Conservation (phyloP, 1,139 yeast species). For the Taphrina populina region DNA sequence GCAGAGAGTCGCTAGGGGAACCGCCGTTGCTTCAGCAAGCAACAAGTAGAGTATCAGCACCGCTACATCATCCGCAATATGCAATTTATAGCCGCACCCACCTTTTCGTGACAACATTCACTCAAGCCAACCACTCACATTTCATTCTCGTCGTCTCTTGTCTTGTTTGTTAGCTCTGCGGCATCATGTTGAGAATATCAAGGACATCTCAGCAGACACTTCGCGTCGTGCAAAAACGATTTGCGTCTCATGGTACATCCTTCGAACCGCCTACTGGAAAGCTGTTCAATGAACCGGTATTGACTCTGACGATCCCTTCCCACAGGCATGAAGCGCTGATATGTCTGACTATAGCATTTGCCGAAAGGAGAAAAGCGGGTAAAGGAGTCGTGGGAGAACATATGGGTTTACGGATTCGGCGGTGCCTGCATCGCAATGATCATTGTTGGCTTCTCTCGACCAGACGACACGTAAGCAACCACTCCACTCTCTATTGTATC, state of each 20-base stretch:
- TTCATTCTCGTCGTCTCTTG: too few relatives aligned
- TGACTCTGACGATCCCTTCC: background rate
- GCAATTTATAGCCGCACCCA: too few relatives aligned
- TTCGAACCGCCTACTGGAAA: slow-evolving; percentile 32
- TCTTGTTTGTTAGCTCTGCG: background rate
- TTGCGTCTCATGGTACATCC: slow-evolving; percentile 29
- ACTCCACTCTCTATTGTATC: background rate
- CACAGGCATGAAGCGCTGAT: background rate
- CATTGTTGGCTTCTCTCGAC: slow-evolving; percentile 16
- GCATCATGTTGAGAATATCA: background rate
- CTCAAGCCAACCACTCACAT: too few relatives aligned
- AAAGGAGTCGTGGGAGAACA: slow-evolving; percentile 32
- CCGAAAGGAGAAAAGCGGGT: slow-evolving; percentile 17
- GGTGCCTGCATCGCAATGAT: slow-evolving; percentile 13
- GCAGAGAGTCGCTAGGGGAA: too few relatives aligned
- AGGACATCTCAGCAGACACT: slow-evolving; percentile 1
- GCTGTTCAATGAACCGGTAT: slow-evolving; percentile 33
- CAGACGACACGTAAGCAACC: slow-evolving; percentile 27
- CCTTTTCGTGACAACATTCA: too few relatives aligned
- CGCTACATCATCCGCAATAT: too few relatives aligned
- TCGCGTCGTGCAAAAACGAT: slow-evolving; percentile 4
- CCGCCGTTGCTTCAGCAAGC: too few relatives aligned
- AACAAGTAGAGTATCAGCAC: too few relatives aligned
- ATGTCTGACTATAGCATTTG: slow-evolving; percentile 3
- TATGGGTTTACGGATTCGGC: slow-evolving; percentile 28